Conservation (phyloP, 2,329 filamentous ascomycete genomes). For the Venturia effusa region DNA sequence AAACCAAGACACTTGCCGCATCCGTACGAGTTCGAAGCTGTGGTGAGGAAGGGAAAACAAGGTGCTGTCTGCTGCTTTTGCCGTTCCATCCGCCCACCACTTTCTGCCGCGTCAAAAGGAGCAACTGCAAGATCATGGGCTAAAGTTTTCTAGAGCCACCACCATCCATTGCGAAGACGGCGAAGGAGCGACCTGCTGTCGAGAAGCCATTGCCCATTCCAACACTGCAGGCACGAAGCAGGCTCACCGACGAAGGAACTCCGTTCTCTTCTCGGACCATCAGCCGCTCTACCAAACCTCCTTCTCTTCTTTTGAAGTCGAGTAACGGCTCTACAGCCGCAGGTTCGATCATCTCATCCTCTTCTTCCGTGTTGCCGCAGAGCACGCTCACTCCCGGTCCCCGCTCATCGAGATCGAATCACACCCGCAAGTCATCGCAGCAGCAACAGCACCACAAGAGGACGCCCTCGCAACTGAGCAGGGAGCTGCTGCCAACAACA, state of each 20-base stretch:
- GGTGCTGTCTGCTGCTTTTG: neutral
- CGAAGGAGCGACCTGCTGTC: neutral
- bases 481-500: neutral
- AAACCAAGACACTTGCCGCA: neutral
- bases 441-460: neutral
- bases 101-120: neutral
- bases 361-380: conserved; percentile 5
- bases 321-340: conserved; percentile 12
- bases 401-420: neutral
- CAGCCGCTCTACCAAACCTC: neutral
- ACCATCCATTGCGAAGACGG: neutral
- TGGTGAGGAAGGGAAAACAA: neutral
- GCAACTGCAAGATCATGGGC: neutral
- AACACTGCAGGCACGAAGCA: neutral
- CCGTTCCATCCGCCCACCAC: neutral
- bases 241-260: neutral
- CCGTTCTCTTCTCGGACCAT: neutral
- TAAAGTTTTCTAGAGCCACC: neutral
- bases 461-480: neutral
- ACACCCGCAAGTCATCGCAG: neutral
- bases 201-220: neutral
- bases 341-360: neutral
- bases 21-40: neutral
- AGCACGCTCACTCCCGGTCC: neutral
- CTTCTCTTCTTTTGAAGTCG: conserved; percentile 4